Percentiles rank a stretch among this genome's conserved stretches.
These are phyloP conservation scores for Capsicum rhomboideum DNA, from an alignment of 257 asterid genomes.

Conservation along the genomic window DNA sequence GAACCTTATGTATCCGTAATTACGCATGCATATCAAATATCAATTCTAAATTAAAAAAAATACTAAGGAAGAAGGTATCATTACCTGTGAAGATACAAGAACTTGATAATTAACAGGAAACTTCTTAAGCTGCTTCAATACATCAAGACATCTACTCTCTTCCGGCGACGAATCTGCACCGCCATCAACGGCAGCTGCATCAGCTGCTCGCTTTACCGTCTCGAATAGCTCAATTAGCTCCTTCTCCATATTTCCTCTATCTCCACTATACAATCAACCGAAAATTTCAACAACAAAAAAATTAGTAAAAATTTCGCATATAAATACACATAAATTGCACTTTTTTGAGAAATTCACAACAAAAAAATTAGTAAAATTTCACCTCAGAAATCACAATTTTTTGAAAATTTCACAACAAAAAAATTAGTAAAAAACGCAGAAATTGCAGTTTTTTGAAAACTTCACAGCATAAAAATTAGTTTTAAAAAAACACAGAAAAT, in stretches of 20 bases:
- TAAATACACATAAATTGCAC: background rate
- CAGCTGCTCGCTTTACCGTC: conserved; percentile 73
- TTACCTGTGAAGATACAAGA: conserved; percentile 83
- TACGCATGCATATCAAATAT: background rate
- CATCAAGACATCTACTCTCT: conserved; percentile 57
- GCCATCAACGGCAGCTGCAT: conserved; percentile 21
- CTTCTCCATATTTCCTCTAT: conserved; percentile 53
- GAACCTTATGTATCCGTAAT: background rate
- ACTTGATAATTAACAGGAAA: conserved; percentile 84
- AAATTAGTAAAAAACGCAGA: too few relatives aligned
- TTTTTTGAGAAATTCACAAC: background rate
- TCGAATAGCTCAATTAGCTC: conserved; percentile 72
- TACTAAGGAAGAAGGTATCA: too few relatives aligned
- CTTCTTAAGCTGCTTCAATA: conserved; percentile 52
- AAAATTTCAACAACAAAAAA: background rate
- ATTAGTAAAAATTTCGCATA: background rate
- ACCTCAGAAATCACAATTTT: background rate
- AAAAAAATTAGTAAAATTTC: background rate
- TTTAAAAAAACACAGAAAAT: background rate
- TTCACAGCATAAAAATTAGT: too few relatives aligned
- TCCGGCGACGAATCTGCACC: conserved; percentile 21
- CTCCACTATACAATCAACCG: background rate
- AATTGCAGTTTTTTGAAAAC: too few relatives aligned
- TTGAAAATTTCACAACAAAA: too few relatives aligned
- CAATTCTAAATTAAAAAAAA: too few relatives aligned